Conservation (phyloP, 2,329 filamentous ascomycete species). For the Ophiocordyceps camponoti-leonardi region DNA sequence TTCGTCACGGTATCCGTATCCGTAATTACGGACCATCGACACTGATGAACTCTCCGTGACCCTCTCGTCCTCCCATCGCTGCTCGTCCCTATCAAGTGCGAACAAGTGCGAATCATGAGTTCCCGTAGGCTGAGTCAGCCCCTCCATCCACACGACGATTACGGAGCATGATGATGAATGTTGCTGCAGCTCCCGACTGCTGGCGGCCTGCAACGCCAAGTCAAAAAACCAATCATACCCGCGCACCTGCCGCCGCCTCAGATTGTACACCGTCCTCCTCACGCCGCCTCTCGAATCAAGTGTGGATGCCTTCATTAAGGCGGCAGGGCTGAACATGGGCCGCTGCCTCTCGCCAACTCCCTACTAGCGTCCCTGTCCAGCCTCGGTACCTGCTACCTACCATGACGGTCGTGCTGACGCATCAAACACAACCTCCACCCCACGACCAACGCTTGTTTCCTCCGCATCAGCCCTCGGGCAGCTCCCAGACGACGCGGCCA, state of each 20-base stretch:
- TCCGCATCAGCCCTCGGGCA: conserved; percentile 1
- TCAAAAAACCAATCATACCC: background rate
- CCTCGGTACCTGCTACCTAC: background rate
- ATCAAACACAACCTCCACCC: conserved; percentile 4
- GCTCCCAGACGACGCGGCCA: conserved; percentile 5
- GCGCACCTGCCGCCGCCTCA: background rate
- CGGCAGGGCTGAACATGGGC: conserved; percentile 1
- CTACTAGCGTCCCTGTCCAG: conserved; percentile 1
- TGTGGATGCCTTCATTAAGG: background rate
- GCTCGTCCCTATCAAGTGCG: background rate
- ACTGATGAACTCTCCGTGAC: no score
- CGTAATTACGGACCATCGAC: no score
- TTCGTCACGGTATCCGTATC: background rate
- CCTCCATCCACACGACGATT: background rate
- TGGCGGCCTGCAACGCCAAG: conserved; percentile 16
- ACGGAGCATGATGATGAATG: no score
- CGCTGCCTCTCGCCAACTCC: background rate
- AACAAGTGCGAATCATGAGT: background rate
- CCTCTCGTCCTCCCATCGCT: background rate
- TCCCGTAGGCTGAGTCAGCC: background rate
- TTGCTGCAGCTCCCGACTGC: conserved; percentile 2
- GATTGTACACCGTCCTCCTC: background rate
- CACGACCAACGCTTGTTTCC: conserved; percentile 7
- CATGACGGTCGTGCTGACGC: conserved; percentile 5
- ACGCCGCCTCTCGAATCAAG: background rate